Percentiles rank a stretch among this genome's conserved stretches.
Conservation (phyloP, 805 yeast genomes). For the Middelhovenomyces tepae region DNA sequence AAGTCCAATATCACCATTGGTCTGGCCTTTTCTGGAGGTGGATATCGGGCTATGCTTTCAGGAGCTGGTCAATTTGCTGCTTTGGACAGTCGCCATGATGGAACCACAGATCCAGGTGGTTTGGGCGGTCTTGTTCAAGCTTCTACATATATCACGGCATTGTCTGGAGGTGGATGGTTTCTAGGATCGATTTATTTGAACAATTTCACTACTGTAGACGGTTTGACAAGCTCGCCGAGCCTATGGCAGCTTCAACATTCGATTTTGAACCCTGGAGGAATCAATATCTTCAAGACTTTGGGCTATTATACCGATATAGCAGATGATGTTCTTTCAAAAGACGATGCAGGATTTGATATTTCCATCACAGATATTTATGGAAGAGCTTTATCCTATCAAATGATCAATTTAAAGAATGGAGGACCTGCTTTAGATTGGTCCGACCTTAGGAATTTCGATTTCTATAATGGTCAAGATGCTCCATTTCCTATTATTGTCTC, state of each 20-base stretch:
- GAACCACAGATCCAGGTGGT: slow-evolving; percentile 41
- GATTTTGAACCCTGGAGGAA: slow-evolving; percentile 51
- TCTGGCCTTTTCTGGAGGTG: slow-evolving; percentile 70
- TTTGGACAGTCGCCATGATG: slow-evolving; percentile 38
- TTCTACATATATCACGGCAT: slow-evolving; percentile 60
- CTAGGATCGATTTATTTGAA: slow-evolving; percentile 58
- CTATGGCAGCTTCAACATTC: slow-evolving; percentile 59
- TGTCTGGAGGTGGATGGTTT: slow-evolving; percentile 81
- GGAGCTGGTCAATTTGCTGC: slow-evolving; percentile 50
- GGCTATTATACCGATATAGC: slow-evolving; percentile 32
- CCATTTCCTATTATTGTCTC: slow-evolving; percentile 56
- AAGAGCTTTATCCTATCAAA: slow-evolving; percentile 53
- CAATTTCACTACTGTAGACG: slow-evolving; percentile 59
- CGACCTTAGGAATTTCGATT: slow-evolving; percentile 45
- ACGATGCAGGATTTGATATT: slow-evolving; percentile 58
- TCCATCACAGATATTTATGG: slow-evolving; percentile 77
- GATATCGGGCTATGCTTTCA: slow-evolving; percentile 56
- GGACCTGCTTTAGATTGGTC: slow-evolving; percentile 49
- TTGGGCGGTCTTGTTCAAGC: slow-evolving; percentile 67
- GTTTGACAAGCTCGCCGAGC: slow-evolving; percentile 34
- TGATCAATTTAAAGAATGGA: slow-evolving; percentile 46
- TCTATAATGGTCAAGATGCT: slow-evolving; percentile 48
- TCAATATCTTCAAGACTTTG: slow-evolving; percentile 39
- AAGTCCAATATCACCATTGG: slow-evolving; percentile 19
- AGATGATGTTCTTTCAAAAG: slow-evolving; percentile 31